Evolutionary conservation across 257 asterid species (phyloP).

Genomic region (Scutellaria baicalensis): DNA sequence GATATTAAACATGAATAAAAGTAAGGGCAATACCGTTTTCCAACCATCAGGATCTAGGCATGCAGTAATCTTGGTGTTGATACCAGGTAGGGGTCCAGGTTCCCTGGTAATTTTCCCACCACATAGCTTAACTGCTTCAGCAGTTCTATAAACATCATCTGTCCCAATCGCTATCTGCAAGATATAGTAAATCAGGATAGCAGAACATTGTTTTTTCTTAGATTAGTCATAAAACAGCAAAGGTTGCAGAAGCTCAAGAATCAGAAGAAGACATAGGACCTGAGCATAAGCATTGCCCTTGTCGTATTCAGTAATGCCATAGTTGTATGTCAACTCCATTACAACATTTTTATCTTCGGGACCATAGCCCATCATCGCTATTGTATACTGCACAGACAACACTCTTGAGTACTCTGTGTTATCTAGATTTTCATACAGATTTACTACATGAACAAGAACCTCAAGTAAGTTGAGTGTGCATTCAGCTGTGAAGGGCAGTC

Average conservation of each 20-base stretch:
- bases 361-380: conserved; percentile 75
- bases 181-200: neutral
- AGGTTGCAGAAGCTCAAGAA: conserved; percentile 2
- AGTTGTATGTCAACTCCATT: conserved; percentile 60
- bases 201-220: conserved; percentile 8
- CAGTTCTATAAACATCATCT: conserved; percentile 87
- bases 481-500: neutral
- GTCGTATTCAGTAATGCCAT: conserved; percentile 58
- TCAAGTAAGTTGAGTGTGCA: neutral
- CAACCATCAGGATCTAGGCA: conserved; percentile 99
- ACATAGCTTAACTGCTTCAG: conserved; percentile 67
- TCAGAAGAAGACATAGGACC: conserved; percentile 27
- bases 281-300: conserved; percentile 86
- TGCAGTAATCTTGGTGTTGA: conserved; percentile 84
- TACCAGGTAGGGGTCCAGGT: conserved; percentile 95
- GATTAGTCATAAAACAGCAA: neutral
- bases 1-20: neutral
- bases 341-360: conserved; percentile 70
- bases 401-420: neutral
- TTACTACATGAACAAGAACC: neutral
- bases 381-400: conserved; percentile 43
- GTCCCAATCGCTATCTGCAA: conserved; percentile 92
- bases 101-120: conserved; percentile 83
- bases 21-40: conserved; percentile 63
- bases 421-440: neutral